phyloP scores from a whole-genome alignment of 1,284 basidiomycete genomes.

The Rugosomyces carneus region DNA sequence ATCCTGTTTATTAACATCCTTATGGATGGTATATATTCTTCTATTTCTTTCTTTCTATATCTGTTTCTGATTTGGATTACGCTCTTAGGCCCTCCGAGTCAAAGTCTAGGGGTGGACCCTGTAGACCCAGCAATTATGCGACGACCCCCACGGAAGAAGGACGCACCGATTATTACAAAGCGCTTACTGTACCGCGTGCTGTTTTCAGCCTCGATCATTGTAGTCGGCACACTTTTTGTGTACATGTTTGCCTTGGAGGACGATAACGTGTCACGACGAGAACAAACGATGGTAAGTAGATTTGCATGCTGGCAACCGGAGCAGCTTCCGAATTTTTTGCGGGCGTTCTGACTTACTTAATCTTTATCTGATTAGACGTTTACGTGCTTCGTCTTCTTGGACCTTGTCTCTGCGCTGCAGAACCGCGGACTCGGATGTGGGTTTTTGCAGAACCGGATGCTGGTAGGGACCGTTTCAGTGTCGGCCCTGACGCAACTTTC shows the following conservation, averaged over 20 bases:
- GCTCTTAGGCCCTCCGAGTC: conserved; percentile 79
- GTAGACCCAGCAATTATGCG: conserved; percentile 89
- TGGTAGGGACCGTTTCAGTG: conserved; percentile 79
- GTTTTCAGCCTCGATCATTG: conserved; percentile 90
- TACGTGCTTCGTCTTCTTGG: conserved; percentile 94
- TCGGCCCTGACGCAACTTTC: conserved; percentile 81
- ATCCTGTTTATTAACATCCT: conserved; percentile 98
- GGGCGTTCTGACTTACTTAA: conserved; percentile 4
- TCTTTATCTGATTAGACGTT: conserved; percentile 64
- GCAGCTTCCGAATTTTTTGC: not conserved
- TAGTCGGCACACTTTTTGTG: conserved; percentile 83
- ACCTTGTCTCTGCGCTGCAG: conserved; percentile 91
- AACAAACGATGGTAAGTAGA: conserved; percentile 85
- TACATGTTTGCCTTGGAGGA: conserved; percentile 82
- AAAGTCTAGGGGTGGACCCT: conserved; percentile 95
- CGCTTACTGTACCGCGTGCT: conserved; percentile 74
- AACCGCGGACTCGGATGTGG: conserved; percentile 86
- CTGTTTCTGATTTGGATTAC: not conserved
- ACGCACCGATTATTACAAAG: conserved; percentile 79
- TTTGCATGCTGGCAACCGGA: not conserved
- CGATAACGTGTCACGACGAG: conserved; percentile 74
- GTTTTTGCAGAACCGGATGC: conserved; percentile 81
- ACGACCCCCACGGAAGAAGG: conserved; percentile 83
- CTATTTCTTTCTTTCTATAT: not conserved
- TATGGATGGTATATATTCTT: conserved; percentile 78